These are phyloP conservation scores for Darksidea phi DNA, from an alignment of 495 filamentous ascomycete species.

Conservation along the genomic window DNA sequence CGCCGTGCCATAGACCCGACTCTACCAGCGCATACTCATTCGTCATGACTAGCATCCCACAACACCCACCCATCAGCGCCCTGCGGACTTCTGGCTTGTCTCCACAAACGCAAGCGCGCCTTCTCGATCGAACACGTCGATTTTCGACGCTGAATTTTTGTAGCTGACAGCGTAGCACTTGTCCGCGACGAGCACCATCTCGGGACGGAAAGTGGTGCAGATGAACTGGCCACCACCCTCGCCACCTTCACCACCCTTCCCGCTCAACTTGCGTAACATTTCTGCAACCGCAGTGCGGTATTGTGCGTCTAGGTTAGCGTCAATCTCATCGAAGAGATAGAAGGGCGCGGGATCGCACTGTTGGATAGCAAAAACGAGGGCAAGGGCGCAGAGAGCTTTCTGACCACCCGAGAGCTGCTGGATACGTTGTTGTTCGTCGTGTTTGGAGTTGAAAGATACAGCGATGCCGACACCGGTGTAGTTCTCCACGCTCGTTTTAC, in stretches of 20 bases:
- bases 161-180: conserved; percentile 98
- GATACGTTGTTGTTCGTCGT: conserved; percentile 96
- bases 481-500: conserved; percentile 78
- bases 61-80: neutral
- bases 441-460: conserved; percentile 97
- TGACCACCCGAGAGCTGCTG: conserved; percentile 96
- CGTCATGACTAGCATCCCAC: no score
- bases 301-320: conserved; percentile 96
- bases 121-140: conserved; percentile 82
- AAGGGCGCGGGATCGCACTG: conserved; percentile 96
- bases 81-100: conserved; percentile 46
- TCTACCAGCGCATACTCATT: no score
- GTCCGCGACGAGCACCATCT: conserved; percentile 92
- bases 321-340: conserved; percentile 99
- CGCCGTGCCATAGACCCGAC: no score
- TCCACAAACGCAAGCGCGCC: conserved; percentile 93
- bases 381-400: conserved; percentile 95
- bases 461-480: conserved; percentile 98
- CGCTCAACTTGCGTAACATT: conserved; percentile 59
- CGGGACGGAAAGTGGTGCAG: conserved; percentile 94
- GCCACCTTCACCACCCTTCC: conserved; percentile 16
- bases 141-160: conserved; percentile 85
- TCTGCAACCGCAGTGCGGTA: conserved; percentile 92
- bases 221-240: conserved; percentile 53
- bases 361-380: conserved; percentile 97